Conservation (phyloP, 352 stramenopile genomes). For the Phytopythium vexans region DNA sequence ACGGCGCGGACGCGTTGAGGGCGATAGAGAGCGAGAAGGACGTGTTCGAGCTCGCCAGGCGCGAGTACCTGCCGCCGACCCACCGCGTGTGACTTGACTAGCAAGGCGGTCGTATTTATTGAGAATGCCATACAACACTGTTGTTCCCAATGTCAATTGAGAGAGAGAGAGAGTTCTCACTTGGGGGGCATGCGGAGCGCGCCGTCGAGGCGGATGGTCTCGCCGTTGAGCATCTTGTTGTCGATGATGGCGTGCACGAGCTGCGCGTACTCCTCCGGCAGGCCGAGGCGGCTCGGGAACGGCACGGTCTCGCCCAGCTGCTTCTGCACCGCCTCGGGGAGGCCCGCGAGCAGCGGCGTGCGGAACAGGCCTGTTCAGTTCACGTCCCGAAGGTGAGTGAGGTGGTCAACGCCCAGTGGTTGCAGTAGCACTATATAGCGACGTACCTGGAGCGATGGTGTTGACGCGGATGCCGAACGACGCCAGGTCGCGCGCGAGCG, state of each 20-base stretch:
- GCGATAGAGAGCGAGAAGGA: slow-evolving; percentile 55
- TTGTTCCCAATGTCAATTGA: neutral
- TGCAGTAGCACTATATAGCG: too few relatives aligned
- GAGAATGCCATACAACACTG: neutral
- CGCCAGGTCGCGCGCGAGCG: slow-evolving; percentile 94
- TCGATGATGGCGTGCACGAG: slow-evolving; percentile 95
- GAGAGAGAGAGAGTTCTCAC: slow-evolving; percentile 25
- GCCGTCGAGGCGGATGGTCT: slow-evolving; percentile 97
- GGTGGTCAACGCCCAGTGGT: neutral
- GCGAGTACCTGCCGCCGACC: slow-evolving; percentile 44
- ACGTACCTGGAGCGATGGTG: slow-evolving; percentile 92
- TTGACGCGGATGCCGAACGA: slow-evolving; percentile 94
- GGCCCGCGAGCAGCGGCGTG: slow-evolving; percentile 94
- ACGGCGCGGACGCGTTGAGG: slow-evolving; percentile 29
- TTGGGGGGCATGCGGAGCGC: slow-evolving; percentile 94
- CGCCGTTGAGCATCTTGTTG: slow-evolving; percentile 98
- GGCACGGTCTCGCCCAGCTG: slow-evolving; percentile 93
- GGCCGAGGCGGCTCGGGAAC: slow-evolving; percentile 94
- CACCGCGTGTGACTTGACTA: slow-evolving; percentile 30
- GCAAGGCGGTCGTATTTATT: slow-evolving; percentile 24
- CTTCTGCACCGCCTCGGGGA: slow-evolving; percentile 94
- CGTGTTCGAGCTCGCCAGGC: slow-evolving; percentile 44
- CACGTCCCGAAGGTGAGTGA: neutral
- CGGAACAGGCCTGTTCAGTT: slow-evolving; percentile 87
- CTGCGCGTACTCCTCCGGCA: slow-evolving; percentile 94